Evolutionary conservation across 208 protist genomes (phyloP).

Genomic region (Acanthamoeba lenticulata): DNA sequence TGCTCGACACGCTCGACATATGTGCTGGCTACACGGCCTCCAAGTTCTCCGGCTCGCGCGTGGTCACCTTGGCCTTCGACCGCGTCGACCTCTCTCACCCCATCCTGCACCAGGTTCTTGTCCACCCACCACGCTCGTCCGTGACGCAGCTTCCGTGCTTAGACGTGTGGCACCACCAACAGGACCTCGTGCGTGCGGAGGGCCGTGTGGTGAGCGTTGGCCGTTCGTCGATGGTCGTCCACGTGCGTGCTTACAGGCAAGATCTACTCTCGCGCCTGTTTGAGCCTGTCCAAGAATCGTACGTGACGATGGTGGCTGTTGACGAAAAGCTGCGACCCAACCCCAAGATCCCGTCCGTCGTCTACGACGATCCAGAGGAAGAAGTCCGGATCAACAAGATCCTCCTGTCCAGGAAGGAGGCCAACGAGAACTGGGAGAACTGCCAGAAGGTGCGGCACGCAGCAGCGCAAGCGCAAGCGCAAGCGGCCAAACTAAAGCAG

Average conservation of each 20-base stretch:
- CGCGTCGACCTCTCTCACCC: constrained; percentile 50
- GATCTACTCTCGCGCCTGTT: constrained; percentile 36
- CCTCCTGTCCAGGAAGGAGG: not conserved
- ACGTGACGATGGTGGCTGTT: constrained; percentile 58
- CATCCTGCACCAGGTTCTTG: constrained; percentile 61
- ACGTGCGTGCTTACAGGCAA: constrained; percentile 25
- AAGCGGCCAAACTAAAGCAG: not conserved
- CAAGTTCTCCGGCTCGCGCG: constrained; percentile 34
- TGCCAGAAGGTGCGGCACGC: constrained; percentile 44
- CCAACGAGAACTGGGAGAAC: constrained; percentile 34
- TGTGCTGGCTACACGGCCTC: constrained; percentile 23
- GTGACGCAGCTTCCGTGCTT: too few species aligned
- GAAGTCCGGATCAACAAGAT: constrained; percentile 36
- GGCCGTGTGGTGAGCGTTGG: constrained; percentile 57
- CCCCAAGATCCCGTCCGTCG: constrained; percentile 25
- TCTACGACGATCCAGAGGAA: constrained; percentile 32
- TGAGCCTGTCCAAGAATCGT: constrained; percentile 31
- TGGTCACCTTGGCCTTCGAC: constrained; percentile 60
- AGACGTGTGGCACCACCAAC: too few species aligned
- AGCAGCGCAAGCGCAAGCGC: too few species aligned
- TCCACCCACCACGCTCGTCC: not conserved
- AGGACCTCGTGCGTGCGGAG: constrained; percentile 46
- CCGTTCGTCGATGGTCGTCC: constrained; percentile 29
- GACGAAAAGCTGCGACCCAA: constrained; percentile 49
- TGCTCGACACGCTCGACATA: constrained; percentile 12